A percentile compares a stretch with the other conserved stretches of the same genome.
Evolutionary conservation across 805 yeast genomes (phyloP).

Genomic region (Tetrapisispora iriomotensis): DNA sequence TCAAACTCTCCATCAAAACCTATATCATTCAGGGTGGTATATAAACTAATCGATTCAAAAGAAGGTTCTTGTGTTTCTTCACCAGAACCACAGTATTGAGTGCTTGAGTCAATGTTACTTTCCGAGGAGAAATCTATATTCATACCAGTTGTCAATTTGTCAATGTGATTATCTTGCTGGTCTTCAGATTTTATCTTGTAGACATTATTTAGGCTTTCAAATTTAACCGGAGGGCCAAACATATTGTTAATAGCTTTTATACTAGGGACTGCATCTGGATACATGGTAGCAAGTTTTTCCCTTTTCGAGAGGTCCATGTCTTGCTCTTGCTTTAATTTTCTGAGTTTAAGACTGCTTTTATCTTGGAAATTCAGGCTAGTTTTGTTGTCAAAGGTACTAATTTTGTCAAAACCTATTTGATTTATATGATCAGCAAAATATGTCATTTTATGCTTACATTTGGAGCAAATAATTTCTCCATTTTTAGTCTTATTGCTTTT

Average conservation of each 20-base stretch:
- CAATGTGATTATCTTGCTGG: neutral
- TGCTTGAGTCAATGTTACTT: neutral
- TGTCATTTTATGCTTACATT: slow-evolving; percentile 1
- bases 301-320: no score
- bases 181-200: no score
- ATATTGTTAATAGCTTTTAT: no score
- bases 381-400: no score
- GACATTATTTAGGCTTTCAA: no score
- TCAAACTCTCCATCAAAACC: neutral
- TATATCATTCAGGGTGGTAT: neutral
- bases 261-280: no score
- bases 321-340: no score
- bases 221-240: no score
- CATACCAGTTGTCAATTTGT: neutral
- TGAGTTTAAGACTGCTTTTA: no score
- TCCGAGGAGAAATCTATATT: neutral
- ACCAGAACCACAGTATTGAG: slow-evolving; percentile 1
- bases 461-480: neutral
- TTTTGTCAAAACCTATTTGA: neutral
- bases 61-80: neutral
- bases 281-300: no score
- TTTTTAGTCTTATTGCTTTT: neutral
- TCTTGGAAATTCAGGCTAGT: no score
- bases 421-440: neutral
- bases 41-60: neutral